phyloP scores from a whole-genome alignment of 78 protist species.

The Tieghemostelium lacteum region DNA sequence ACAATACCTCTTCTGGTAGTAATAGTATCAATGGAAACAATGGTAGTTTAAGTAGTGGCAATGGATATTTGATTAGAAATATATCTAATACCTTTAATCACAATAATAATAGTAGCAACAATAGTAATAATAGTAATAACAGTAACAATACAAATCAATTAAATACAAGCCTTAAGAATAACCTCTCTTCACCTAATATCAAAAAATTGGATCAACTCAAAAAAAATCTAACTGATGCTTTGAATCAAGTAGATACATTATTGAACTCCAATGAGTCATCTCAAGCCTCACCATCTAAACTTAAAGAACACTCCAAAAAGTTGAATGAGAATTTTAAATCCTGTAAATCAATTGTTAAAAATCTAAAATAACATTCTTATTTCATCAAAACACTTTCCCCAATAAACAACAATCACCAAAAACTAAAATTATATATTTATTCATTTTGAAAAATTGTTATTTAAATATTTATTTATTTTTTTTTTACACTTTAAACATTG shows the following conservation, averaged over 20 bases:
- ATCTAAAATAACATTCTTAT: not conserved
- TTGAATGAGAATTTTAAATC: constrained; percentile 15
- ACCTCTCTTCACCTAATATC: constrained; percentile 16
- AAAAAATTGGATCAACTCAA: constrained; percentile 1
- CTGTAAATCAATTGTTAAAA: not conserved
- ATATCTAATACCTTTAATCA: too few species aligned
- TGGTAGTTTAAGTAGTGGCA: not conserved
- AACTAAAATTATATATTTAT: too few species aligned
- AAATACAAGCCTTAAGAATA: not conserved
- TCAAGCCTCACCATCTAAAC: not conserved
- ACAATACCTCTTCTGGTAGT: not conserved
- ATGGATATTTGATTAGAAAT: not conserved
- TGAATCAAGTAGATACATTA: constrained; percentile 3
- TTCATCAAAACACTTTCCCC: too few species aligned
- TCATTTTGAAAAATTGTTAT: too few species aligned
- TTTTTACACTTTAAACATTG: too few species aligned
- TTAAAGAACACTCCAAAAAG: constrained; percentile 10
- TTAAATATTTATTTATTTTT: too few species aligned
- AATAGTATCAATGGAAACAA: not conserved
- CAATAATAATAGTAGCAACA: not conserved
- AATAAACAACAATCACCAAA: too few species aligned
- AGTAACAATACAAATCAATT: not conserved
- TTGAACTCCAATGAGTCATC: not conserved
- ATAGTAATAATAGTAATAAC: not conserved
- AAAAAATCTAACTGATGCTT: constrained; percentile 6